A percentile compares a stretch with the other conserved stretches of the same genome.
phyloP scores from a whole-genome alignment of 2,329 filamentous ascomycete genomes.

The Niveomyces coronatus region DNA sequence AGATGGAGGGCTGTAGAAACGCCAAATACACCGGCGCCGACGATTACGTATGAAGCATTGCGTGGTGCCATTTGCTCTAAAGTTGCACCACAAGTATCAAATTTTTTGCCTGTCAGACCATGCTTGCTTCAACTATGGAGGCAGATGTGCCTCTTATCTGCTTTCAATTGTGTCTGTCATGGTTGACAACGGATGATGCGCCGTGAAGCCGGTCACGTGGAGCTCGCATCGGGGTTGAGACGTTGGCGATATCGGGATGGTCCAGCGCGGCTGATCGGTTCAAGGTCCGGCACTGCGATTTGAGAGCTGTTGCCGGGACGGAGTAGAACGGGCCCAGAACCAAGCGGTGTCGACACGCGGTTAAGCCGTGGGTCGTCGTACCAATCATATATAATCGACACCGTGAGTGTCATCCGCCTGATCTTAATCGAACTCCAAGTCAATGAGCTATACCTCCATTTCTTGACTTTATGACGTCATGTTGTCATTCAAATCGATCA shows the following conservation, averaged over 20 bases:
- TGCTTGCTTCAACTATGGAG: too few relatives aligned
- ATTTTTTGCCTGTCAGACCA: too few relatives aligned
- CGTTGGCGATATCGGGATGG: conserved; percentile 7
- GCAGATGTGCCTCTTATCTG: background rate
- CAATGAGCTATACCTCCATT: too few relatives aligned
- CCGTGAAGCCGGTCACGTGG: conserved; percentile 10
- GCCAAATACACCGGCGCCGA: conserved; percentile 57
- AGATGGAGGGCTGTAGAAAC: conserved; percentile 56
- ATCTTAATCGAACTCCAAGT: too few relatives aligned
- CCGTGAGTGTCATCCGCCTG: too few relatives aligned
- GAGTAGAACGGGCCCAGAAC: background rate
- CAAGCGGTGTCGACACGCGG: too few relatives aligned
- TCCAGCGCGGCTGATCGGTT: conserved; percentile 1
- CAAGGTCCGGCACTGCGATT: background rate
- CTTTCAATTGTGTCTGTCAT: background rate
- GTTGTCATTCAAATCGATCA: too few relatives aligned
- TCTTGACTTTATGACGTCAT: too few relatives aligned
- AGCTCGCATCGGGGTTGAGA: background rate
- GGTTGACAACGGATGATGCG: background rate
- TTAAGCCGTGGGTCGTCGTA: too few relatives aligned
- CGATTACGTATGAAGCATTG: conserved; percentile 40
- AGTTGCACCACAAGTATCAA: too few relatives aligned
- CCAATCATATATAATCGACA: too few relatives aligned
- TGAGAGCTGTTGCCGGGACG: background rate
- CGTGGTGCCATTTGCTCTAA: conserved; percentile 2